phyloP scores from a whole-genome alignment of 345 rosid species.

The Camelina sativa region DNA sequence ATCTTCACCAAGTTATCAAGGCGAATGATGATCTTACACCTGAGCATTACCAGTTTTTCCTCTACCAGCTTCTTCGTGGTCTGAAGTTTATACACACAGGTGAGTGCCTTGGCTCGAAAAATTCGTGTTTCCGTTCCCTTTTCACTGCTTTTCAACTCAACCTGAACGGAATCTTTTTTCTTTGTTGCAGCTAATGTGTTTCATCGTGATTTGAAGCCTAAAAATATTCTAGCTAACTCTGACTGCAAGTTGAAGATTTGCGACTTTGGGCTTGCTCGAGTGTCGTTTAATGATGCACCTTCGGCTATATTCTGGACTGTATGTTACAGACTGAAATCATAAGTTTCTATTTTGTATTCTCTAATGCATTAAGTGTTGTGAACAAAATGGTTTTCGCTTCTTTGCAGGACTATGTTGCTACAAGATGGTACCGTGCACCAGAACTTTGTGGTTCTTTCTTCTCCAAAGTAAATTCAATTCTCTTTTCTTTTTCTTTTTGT shows the following conservation, averaged over 20 bases:
- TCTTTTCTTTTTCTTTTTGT: background rate
- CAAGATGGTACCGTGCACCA: slow-evolving; percentile 99
- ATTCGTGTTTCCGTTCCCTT: slow-evolving; percentile 17
- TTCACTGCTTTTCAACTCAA: slow-evolving; percentile 23
- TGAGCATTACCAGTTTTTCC: slow-evolving; percentile 93
- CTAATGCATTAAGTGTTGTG: background rate
- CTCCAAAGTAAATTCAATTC: slow-evolving; percentile 71
- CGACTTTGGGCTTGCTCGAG: slow-evolving; percentile 99
- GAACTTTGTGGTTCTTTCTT: slow-evolving; percentile 98
- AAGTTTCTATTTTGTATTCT: background rate
- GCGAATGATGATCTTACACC: slow-evolving; percentile 97
- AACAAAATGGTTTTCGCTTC: slow-evolving; percentile 19
- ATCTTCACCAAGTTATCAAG: slow-evolving; percentile 97
- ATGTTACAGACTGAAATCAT: slow-evolving; percentile 48
- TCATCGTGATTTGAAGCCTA: slow-evolving; percentile 98
- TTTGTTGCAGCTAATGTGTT: slow-evolving; percentile 84
- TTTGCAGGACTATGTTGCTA: slow-evolving; percentile 94
- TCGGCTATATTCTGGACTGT: slow-evolving; percentile 99
- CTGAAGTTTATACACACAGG: slow-evolving; percentile 92
- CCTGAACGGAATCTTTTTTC: slow-evolving; percentile 12
- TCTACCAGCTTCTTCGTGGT: slow-evolving; percentile 98
- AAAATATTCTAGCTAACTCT: slow-evolving; percentile 97
- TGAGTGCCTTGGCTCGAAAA: slow-evolving; percentile 36
- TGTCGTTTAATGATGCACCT: slow-evolving; percentile 95
- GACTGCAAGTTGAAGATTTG: slow-evolving; percentile 98